phyloP scores from a whole-genome alignment of 2,329 filamentous ascomycete genomes.

The Verticillium dahliae region DNA sequence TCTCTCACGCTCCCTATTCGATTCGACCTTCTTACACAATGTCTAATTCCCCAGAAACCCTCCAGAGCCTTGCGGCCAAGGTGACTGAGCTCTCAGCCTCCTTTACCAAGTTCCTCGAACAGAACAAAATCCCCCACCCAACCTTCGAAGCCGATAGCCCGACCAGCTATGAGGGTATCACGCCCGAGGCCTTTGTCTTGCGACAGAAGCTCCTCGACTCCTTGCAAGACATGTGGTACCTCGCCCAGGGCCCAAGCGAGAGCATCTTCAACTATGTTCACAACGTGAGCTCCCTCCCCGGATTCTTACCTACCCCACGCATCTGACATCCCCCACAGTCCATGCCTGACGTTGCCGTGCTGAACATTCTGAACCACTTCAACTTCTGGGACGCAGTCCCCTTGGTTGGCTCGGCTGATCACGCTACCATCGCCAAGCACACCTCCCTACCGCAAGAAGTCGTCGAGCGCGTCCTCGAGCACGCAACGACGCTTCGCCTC shows the following conservation, averaged over 20 bases:
- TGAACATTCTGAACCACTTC: conserved; percentile 45
- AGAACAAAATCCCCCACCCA: conserved; percentile 33
- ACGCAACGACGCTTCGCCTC: conserved; percentile 30
- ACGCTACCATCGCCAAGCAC: conserved; percentile 29
- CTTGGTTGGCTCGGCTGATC: conserved; percentile 35
- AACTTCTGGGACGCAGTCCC: conserved; percentile 46
- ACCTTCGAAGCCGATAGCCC: conserved; percentile 37
- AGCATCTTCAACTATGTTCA: conserved; percentile 39
- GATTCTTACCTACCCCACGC: neutral
- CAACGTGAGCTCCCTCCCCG: conserved; percentile 20
- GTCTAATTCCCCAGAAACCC: conserved; percentile 25
- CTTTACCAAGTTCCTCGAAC: conserved; percentile 31
- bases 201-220: conserved; percentile 37
- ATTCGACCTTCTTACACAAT: conserved; percentile 13
- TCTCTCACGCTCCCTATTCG: neutral
- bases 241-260: conserved; percentile 41
- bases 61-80: conserved; percentile 35
- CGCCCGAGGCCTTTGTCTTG: conserved; percentile 33
- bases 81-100: conserved; percentile 34
- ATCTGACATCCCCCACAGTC: conserved; percentile 17
- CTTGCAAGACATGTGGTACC: conserved; percentile 36
- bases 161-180: conserved; percentile 31
- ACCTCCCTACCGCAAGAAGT: conserved; percentile 30
- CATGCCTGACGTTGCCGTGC: conserved; percentile 33
- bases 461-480: conserved; percentile 28